Evolutionary conservation across 148 eudicot genomes (phyloP).

Genomic region (Heliosperma pusillum): DNA sequence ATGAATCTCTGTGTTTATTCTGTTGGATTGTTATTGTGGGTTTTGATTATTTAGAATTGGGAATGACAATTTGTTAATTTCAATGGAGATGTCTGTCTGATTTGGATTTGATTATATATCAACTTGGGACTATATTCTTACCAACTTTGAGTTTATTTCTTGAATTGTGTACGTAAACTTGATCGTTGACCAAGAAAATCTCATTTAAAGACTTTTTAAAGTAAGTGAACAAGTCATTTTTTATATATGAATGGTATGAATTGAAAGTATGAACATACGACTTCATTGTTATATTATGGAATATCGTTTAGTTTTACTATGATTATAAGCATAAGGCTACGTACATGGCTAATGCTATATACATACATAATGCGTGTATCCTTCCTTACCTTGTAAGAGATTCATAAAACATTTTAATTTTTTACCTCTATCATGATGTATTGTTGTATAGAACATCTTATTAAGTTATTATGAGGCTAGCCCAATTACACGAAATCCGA

Average conservation of each 20-base stretch:
- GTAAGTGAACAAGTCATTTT: neutral
- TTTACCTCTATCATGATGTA: too few species aligned
- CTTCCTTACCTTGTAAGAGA: too few species aligned
- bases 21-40: conserved; percentile 22
- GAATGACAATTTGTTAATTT: conserved; percentile 23
- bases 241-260: conserved; percentile 1
- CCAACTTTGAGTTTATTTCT: conserved; percentile 16
- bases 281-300: too few species aligned
- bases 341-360: too few species aligned
- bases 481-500: too few species aligned
- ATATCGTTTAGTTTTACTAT: too few species aligned
- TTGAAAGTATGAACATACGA: conserved; percentile 2
- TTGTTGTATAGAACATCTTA: too few species aligned
- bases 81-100: conserved; percentile 34
- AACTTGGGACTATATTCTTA: neutral
- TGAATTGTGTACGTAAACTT: conserved; percentile 13
- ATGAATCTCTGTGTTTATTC: conserved; percentile 32
- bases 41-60: conserved; percentile 25
- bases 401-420: too few species aligned
- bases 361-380: too few species aligned
- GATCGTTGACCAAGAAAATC: conserved; percentile 14
- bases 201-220: neutral
- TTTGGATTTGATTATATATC: neutral
- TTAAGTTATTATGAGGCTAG: too few species aligned
- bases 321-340: too few species aligned